These are phyloP conservation scores for Taxillus chinensis DNA, from an alignment of 164 flowering plant species.

Conservation along the genomic window DNA sequence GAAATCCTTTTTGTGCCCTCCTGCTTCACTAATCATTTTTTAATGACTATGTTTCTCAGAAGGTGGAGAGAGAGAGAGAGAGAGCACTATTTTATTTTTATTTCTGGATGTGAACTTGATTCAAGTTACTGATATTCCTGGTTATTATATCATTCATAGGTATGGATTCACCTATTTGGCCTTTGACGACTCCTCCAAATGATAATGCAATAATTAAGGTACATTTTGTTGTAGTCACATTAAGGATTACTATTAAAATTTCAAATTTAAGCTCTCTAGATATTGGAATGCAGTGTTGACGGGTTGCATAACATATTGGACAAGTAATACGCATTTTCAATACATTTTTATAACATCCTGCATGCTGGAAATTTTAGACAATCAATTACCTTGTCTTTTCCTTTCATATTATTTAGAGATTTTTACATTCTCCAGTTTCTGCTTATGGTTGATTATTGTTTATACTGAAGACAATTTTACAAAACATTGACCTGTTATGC, in stretches of 20 bases:
- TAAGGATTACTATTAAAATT: conserved; percentile 3
- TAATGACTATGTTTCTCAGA: too few species aligned
- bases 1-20: conserved; percentile 3
- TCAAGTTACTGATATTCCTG: background rate
- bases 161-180: conserved; percentile 43
- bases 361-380: too few species aligned
- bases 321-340: too few species aligned
- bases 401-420: too few species aligned
- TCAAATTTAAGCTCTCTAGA: background rate
- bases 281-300: too few species aligned
- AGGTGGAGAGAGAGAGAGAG: background rate
- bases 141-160: conserved; percentile 28
- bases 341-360: too few species aligned
- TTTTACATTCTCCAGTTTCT: background rate
- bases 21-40: background rate
- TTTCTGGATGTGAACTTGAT: background rate
- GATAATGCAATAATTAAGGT: conserved; percentile 80
- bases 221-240: conserved; percentile 3
- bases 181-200: conserved; percentile 25
- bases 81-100: too few species aligned
- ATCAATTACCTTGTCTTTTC: too few species aligned
- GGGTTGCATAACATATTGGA: too few species aligned
- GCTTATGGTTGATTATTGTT: background rate
- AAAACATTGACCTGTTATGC: conserved; percentile 11
- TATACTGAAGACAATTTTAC: background rate